Percentiles rank a stretch among this genome's conserved stretches.
Evolutionary conservation across 805 yeast species (phyloP).

Genomic region (Starmerella cellae): DNA sequence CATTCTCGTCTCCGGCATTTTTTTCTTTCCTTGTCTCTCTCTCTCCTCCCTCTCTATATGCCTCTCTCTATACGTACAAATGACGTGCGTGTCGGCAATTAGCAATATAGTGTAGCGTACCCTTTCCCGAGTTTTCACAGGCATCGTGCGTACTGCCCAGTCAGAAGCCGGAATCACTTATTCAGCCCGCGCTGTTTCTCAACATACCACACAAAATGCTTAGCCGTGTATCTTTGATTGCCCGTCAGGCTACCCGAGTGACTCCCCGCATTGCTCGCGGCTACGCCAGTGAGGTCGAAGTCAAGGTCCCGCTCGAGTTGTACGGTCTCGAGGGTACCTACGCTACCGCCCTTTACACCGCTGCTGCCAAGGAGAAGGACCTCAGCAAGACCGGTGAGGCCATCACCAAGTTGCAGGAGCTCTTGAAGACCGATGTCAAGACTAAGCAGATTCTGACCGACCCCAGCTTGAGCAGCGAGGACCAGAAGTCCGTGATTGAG

Average conservation of each 20-base stretch:
- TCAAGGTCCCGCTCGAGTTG: conserved; percentile 73
- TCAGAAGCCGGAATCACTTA: conserved; percentile 10
- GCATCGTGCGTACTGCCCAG: conserved; percentile 3
- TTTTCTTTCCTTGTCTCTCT: too few relatives aligned
- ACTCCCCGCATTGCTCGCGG: conserved; percentile 12
- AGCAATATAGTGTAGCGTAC: neutral
- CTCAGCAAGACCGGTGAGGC: conserved; percentile 58
- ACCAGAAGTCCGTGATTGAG: conserved; percentile 58
- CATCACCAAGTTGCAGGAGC: conserved; percentile 42
- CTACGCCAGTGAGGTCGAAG: conserved; percentile 50
- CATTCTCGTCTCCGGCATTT: too few relatives aligned
- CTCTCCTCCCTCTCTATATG: too few relatives aligned
- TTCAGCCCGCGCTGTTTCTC: conserved; percentile 8
- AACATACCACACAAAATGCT: conserved; percentile 5
- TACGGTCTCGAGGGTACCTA: conserved; percentile 94
- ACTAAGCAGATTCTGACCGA: conserved; percentile 49
- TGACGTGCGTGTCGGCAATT: neutral
- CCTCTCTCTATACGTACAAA: neutral
- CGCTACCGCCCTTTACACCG: conserved; percentile 87
- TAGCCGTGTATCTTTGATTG: conserved; percentile 14
- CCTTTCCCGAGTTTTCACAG: neutral
- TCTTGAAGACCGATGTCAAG: conserved; percentile 50
- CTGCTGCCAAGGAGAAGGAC: conserved; percentile 70
- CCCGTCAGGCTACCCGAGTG: conserved; percentile 12
- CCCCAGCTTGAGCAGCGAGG: conserved; percentile 70